Conservation (phyloP, 768 basidiomycete genomes). For the Plicaturopsis crispa region DNA sequence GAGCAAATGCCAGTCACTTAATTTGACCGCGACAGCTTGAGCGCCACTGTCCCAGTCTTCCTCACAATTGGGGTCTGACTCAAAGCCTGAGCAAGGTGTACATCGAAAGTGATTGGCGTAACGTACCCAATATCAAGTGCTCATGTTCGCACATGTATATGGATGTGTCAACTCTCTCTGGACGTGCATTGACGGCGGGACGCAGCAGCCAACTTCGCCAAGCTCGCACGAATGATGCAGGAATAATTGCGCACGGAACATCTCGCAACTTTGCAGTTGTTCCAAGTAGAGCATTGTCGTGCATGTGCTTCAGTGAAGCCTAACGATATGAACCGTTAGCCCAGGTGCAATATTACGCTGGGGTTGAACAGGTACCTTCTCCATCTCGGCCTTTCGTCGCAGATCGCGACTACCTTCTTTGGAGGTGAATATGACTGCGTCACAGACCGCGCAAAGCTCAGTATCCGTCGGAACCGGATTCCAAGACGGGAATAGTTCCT, state of each 20-base stretch:
- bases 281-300: constrained; percentile 43
- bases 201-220: constrained; percentile 69
- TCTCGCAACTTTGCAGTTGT: constrained; percentile 38
- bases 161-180: constrained; percentile 54
- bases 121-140: no score
- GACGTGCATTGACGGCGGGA: constrained; percentile 48
- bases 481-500: constrained; percentile 60
- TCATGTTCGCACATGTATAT: constrained; percentile 63
- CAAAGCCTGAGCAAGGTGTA: no score
- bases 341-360: constrained; percentile 5
- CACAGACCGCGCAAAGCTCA: constrained; percentile 60
- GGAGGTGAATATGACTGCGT: constrained; percentile 42
- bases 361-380: constrained; percentile 47
- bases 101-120: no score
- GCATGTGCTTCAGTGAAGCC: constrained; percentile 59
- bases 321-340: constrained; percentile 20
- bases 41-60: no score
- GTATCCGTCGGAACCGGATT: constrained; percentile 38
- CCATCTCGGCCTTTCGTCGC: constrained; percentile 65
- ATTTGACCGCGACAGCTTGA: constrained; percentile 51
- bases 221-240: constrained; percentile 49
- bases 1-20: constrained; percentile 58
- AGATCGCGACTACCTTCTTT: constrained; percentile 56
- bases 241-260: constrained; percentile 49
- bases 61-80: no score